A percentile compares a stretch with the other conserved stretches of the same genome.
These are phyloP conservation scores for Austroboletus eburneus DNA, from an alignment of 768 basidiomycete genomes.

Conservation along the genomic window DNA sequence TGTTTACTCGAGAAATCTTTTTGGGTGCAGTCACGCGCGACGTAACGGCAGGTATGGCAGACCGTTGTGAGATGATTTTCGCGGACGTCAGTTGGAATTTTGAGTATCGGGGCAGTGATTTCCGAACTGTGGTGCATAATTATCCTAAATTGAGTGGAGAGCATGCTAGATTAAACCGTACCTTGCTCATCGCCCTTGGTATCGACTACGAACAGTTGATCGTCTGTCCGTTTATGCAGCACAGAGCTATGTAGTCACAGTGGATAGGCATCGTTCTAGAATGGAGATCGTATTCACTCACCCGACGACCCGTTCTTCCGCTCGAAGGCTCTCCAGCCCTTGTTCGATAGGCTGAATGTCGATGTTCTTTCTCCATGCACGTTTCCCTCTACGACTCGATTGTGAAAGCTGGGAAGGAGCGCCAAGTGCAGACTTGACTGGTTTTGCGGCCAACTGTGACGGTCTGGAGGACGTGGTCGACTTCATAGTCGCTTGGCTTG, in stretches of 20 bases:
- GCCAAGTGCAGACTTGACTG: slow-evolving; percentile 13
- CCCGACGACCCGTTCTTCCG: slow-evolving; percentile 82
- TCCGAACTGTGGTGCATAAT: slow-evolving; percentile 47
- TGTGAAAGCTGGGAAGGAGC: slow-evolving; percentile 42
- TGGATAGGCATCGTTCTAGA: background rate
- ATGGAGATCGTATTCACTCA: slow-evolving; percentile 31
- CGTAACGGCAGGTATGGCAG: slow-evolving; percentile 79
- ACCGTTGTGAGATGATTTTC: slow-evolving; percentile 80
- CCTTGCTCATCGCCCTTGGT: slow-evolving; percentile 72
- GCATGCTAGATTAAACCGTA: slow-evolving; percentile 21
- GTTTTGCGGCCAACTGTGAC: slow-evolving; percentile 7
- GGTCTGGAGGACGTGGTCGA: slow-evolving; percentile 1
- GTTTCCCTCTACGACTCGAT: slow-evolving; percentile 84
- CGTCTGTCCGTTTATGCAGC: slow-evolving; percentile 63
- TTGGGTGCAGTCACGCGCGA: slow-evolving; percentile 42
- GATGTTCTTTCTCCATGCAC: slow-evolving; percentile 91
- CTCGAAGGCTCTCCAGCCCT: slow-evolving; percentile 68
- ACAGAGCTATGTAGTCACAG: slow-evolving; percentile 41
- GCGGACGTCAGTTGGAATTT: slow-evolving; percentile 56
- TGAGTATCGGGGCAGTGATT: slow-evolving; percentile 52
- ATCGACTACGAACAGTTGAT: slow-evolving; percentile 79
- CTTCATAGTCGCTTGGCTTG: slow-evolving; percentile 10
- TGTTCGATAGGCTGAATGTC: slow-evolving; percentile 77
- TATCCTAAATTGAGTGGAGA: too few relatives aligned
- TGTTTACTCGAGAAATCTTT: slow-evolving; percentile 59